Evolutionary conservation across 805 yeast species (phyloP), one percentile per base, ranked within the genome.

Genomic region (Ogataea minuta): DNA sequence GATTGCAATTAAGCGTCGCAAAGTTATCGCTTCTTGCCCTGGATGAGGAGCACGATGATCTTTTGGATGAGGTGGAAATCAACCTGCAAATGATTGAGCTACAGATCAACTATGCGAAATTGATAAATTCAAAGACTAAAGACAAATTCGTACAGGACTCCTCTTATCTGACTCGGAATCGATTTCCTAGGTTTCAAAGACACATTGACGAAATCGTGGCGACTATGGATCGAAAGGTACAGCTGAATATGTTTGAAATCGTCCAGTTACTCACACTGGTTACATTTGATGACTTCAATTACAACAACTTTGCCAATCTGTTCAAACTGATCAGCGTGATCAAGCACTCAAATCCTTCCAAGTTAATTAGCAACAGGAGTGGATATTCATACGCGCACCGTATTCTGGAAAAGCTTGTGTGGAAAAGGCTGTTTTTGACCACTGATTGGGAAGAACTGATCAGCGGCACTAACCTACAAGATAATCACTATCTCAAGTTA

Each of bases 1-100:
- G 72, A 49, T 52, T 83, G 15, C 79, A 79, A 47, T 68, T 80
- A 43, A 82, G 87, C 41, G 60, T 88, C 34, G 90, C 95, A 2
- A 88, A 88, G 57, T 60, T 89, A 15, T 63, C 86, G 2, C 67
- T 76, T 1, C 53, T 84, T 13, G 80, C 79, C 0, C 57, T 69
- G 1, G 54, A 56, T 28, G 20, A 34, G 4, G 44, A 41, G 4
- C 53, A 48, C 4, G 50, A 45, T 5, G 44, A 42, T n/a, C 36
- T 60, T 4, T 37, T 77, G 7, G 56, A 54, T 12, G 71, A 70
- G 7, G 71, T 83, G 21, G 81, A 81, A 47, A 64, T 66, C 23
- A 71, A 70, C 17, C 16, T 52, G 20, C 47, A 41, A 15, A 6
- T 47, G 13, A 39, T 54, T 25, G 54, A 53, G 26, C 31, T 54